Conservation (phyloP, 352 stramenopile genomes). For the Phytophthora aleatoria region DNA sequence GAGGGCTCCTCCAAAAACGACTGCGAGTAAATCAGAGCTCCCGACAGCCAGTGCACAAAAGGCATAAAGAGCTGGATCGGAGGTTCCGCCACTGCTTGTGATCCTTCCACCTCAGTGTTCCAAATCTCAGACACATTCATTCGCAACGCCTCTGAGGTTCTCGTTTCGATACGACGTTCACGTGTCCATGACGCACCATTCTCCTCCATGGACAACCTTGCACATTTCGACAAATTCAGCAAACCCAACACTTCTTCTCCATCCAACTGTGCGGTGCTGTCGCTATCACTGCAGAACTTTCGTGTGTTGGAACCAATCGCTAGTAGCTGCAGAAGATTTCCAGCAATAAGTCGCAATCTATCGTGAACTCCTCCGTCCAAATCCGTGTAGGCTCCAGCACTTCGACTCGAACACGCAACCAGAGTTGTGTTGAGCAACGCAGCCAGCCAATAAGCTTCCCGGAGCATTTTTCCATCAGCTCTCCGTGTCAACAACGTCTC, state of each 20-base stretch:
- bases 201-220: conserved; percentile 18
- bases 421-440: conserved; percentile 48
- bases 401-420: conserved; percentile 33
- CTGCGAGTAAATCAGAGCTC: conserved; percentile 44
- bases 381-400: conserved; percentile 14
- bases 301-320: conserved; percentile 2
- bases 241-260: conserved; percentile 20
- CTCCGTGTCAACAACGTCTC: conserved; percentile 7
- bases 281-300: background rate
- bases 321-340: conserved; percentile 23
- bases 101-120: conserved; percentile 4
- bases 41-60: conserved; percentile 36
- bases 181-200: conserved; percentile 5
- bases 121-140: conserved; percentile 17
- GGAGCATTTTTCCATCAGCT: conserved; percentile 15
- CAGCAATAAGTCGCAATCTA: conserved; percentile 16
- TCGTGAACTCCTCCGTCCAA: background rate
- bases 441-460: conserved; percentile 42
- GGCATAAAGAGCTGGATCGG: conserved; percentile 35
- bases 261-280: background rate
- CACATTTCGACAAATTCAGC: conserved; percentile 16
- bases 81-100: conserved; percentile 3
- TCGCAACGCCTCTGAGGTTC: conserved; percentile 3
- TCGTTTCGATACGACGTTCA: conserved; percentile 19
- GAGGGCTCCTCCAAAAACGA: conserved; percentile 35